Evolutionary conservation across 2,329 filamentous ascomycete species (phyloP), one percentile per base, ranked within the genome.

Genomic region (Elsinoe batatas): DNA sequence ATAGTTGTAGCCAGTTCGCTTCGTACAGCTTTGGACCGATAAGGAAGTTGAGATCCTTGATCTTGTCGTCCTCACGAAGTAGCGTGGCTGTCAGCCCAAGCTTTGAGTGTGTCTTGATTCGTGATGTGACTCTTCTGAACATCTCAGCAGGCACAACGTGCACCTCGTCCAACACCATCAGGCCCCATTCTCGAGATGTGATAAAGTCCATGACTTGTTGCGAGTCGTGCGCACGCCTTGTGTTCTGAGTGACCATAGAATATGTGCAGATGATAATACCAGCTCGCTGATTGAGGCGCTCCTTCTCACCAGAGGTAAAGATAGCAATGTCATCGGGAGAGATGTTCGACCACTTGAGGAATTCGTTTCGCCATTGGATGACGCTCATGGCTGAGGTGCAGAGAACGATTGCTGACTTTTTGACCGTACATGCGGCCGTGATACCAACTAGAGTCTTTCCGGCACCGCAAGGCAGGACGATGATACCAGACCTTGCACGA

Each of bases 291-390:
- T 85, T 84, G 64, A 98, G 95, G 53, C 79, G 78, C 57, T 85
- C 83, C 71, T 98, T 98, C 68, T 88, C 88, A 62, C 95, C 90
- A 0, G 91, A 91, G 0, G 93, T 96, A 70, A 98, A 98, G 55
- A 95, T 84, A 30, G 91, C 89, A 65, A 98, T 91, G 65, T 96
- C 90, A 62, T 91, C 85, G 0, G 91, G 89, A 63, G 91, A 87
- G 59, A 95, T 95, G 66, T 97, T 97, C n/a, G 91, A 96, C 93
- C 93, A 98, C 64, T 96, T 95, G 60, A 97, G 74, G 67, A 98
- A 98, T 67, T 98, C 93, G 58, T 93, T 85, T 58, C 90, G 80
- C 93, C 93, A 98, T 69, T 98, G 93, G 17, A 95, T 86, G 5
- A 95, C 93, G 5, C 90, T 96, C 91, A 98, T 98, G 54, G 89